phyloP scores from a whole-genome alignment of 2,329 filamentous ascomycete species.

The Davidsoniella virescens region DNA sequence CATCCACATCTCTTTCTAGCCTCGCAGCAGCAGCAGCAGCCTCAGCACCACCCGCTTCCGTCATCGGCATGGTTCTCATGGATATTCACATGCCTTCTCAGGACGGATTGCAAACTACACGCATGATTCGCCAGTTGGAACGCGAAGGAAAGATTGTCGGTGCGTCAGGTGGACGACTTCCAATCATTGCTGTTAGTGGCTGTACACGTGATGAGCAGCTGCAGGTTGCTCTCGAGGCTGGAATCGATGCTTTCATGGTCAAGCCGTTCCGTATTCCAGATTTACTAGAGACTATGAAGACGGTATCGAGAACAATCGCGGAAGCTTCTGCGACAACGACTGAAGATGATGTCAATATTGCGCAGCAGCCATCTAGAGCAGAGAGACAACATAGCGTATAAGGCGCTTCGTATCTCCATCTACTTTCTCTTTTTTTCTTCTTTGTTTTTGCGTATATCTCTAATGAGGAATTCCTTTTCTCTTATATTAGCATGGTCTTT shows the following conservation, averaged over 20 bases:
- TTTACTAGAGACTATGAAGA: slow-evolving; percentile 41
- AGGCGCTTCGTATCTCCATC: neutral
- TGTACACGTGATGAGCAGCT: slow-evolving; percentile 50
- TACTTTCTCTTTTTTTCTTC: slow-evolving; percentile 3
- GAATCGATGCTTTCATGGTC: slow-evolving; percentile 50
- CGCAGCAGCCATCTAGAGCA: neutral
- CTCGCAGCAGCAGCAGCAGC: neutral
- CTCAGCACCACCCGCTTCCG: neutral
- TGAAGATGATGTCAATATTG: neutral
- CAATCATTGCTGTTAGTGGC: slow-evolving; percentile 51
- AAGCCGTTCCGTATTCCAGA: slow-evolving; percentile 54
- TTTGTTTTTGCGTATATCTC: neutral
- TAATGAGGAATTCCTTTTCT: neutral
- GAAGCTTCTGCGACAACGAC: slow-evolving; percentile 8
- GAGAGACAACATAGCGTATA: slow-evolving; percentile 3
- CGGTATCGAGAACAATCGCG: slow-evolving; percentile 24
- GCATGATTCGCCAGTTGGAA: slow-evolving; percentile 46
- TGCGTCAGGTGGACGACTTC: slow-evolving; percentile 32
- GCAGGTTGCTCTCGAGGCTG: slow-evolving; percentile 31
- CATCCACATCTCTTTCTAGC: slow-evolving; percentile 1
- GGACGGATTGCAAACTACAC: slow-evolving; percentile 52
- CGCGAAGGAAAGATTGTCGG: slow-evolving; percentile 31
- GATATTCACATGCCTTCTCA: slow-evolving; percentile 64
- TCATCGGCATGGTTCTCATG: slow-evolving; percentile 50
- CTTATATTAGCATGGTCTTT: neutral